Conservation (phyloP, 2,329 filamentous ascomycete species). For the Pseudogymnoascus sp. region DNA sequence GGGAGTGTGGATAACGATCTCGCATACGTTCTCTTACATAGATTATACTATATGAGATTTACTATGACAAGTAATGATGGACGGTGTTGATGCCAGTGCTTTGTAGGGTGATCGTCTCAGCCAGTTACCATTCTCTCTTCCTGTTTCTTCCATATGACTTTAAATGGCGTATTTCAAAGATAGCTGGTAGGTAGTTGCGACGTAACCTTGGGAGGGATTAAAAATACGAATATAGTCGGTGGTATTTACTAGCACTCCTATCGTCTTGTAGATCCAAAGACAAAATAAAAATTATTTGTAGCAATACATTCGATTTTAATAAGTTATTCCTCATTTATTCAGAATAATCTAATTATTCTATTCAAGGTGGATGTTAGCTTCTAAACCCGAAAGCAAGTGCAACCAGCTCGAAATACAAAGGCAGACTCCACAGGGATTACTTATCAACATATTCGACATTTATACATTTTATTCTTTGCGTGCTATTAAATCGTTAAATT, state of each 20-base stretch:
- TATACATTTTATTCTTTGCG: neutral
- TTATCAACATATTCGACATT: neutral
- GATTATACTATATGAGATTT: constrained; percentile 8
- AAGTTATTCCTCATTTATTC: neutral
- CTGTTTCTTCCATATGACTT: neutral
- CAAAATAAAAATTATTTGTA: neutral
- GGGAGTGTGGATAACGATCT: neutral
- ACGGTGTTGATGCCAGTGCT: neutral
- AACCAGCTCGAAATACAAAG: neutral
- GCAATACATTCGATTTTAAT: neutral
- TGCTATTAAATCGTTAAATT: neutral
- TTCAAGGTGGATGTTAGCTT: neutral
- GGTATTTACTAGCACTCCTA: neutral
- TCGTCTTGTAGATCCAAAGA: neutral
- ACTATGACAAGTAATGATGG: neutral
- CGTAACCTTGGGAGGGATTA: no score
- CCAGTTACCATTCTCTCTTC: neutral
- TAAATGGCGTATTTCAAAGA: no score
- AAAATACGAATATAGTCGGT: no score
- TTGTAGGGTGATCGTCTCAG: neutral
- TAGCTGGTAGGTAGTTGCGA: no score
- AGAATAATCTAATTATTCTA: neutral
- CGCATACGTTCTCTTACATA: constrained; percentile 8
- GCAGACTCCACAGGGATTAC: neutral
- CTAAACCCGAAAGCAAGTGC: neutral